These are phyloP conservation scores for Clarireedia homoeocarpa DNA, from an alignment of 2,329 filamentous ascomycete genomes.

Conservation along the genomic window DNA sequence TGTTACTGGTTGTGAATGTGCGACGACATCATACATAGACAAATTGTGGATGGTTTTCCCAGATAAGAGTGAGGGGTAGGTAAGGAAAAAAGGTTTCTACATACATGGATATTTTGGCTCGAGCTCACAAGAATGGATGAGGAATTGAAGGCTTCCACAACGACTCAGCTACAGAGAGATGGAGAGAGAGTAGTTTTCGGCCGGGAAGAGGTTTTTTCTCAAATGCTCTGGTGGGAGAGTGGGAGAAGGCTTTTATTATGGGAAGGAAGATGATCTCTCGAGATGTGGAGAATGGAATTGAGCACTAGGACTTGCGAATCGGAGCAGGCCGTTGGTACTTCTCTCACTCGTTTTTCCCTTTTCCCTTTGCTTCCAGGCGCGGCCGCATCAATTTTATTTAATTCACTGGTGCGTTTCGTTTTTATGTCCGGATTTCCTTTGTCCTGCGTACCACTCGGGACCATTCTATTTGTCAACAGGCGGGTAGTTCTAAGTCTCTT, in stretches of 20 bases:
- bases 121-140: background rate
- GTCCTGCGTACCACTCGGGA: background rate
- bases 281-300: background rate
- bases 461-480: background rate
- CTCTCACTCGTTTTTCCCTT: background rate
- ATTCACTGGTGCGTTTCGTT: background rate
- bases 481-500: background rate
- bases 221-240: background rate
- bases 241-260: background rate
- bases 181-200: background rate
- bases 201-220: too few relatives aligned
- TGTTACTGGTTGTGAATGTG: background rate
- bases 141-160: background rate
- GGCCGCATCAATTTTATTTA: background rate
- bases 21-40: background rate
- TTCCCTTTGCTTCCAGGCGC: background rate
- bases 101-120: background rate
- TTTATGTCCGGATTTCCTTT: background rate
- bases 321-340: background rate
- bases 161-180: background rate
- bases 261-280: background rate
- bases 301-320: background rate
- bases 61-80: conserved; percentile 4
- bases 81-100: background rate
- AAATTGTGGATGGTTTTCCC: background rate